Conservation (phyloP, 2,329 filamentous ascomycete genomes). For the Fusarium brevicatenulatum region DNA sequence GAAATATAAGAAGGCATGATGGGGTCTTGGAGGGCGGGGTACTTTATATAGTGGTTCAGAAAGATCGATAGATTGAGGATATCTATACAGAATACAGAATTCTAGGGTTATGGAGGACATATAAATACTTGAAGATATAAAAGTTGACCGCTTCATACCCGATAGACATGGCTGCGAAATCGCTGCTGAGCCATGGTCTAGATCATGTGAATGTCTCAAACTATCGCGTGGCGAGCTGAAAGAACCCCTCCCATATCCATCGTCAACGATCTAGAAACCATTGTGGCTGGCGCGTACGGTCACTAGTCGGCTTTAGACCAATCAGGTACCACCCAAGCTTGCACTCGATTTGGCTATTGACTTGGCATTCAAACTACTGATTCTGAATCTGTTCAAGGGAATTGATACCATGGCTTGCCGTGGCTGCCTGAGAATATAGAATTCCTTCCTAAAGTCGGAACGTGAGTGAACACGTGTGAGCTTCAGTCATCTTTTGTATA, state of each 20-base stretch:
- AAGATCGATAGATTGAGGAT: neutral
- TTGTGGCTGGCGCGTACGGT: neutral
- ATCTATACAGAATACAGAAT: too few relatives aligned
- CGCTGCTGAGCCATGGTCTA: neutral
- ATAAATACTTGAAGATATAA: too few relatives aligned
- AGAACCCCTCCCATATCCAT: neutral
- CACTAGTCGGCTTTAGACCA: neutral
- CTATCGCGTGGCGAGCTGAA: neutral
- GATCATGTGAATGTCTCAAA: neutral
- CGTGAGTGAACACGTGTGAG: neutral
- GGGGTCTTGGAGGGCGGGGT: neutral
- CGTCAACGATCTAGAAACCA: too few relatives aligned
- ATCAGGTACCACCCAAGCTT: rapidly evolving
- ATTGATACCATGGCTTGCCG: too few relatives aligned
- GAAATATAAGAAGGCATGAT: neutral
- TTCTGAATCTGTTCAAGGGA: neutral
- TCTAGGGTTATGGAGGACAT: neutral
- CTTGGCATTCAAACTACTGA: neutral
- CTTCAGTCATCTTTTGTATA: neutral
- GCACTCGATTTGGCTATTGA: neutral
- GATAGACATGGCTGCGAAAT: rapidly evolving
- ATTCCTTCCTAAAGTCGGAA: neutral
- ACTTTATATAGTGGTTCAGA: neutral
- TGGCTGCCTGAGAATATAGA: neutral
- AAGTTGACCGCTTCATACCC: neutral